Evolutionary conservation across 1,284 basidiomycete genomes (phyloP), one percentile per base, ranked within the genome.

Genomic region (Trichosporon ovoides): DNA sequence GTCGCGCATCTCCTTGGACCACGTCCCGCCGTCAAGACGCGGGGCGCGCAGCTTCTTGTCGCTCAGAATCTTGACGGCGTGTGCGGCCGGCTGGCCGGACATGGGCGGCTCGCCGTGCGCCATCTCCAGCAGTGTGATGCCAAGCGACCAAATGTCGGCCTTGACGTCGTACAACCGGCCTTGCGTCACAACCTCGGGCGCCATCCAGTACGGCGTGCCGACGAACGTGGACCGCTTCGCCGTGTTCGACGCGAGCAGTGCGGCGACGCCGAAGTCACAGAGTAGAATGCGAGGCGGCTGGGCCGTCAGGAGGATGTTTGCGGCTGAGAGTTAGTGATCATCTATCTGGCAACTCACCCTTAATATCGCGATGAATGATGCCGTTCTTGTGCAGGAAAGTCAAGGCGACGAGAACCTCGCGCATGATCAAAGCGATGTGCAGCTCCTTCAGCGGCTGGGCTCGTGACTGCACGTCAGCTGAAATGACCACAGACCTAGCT

Each of bases 161-260:
- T 94, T 95, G 53, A 89, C 88, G 70, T 98, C 94, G 77, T 98
- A 98, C 46, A 87, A 82, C 34, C 89, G 85, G 3, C 88, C 85
- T 38, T 87, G 85, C 61, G 91, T 88, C 16, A 95, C 89, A 6
- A 98, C 92, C 77, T 98, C 95, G 0, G 94, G 94, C 0, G 94
- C 94, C 95, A 98, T 98, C 94, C 94, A 98, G 73, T 95, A 91
- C 0, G 93, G 94, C 0, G 95, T 98, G 1, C 95, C 95, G 61
- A 94, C 91, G 65, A 97, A 85, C 0, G 94, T 98, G 51, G 91
- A 92, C 20, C 94, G 84, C 75, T 97, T 98, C 73, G 89, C 89
- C 7, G 87, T 87, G 2, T 85, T 83, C 6, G 89, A 92, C 7
- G 88, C 85, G 35, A 97, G 83, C 34, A 96, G 84, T 7, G 96